Conservation (phyloP, 371 early-diverging fungal genomes). For the Pancytospora epiphaga region DNA sequence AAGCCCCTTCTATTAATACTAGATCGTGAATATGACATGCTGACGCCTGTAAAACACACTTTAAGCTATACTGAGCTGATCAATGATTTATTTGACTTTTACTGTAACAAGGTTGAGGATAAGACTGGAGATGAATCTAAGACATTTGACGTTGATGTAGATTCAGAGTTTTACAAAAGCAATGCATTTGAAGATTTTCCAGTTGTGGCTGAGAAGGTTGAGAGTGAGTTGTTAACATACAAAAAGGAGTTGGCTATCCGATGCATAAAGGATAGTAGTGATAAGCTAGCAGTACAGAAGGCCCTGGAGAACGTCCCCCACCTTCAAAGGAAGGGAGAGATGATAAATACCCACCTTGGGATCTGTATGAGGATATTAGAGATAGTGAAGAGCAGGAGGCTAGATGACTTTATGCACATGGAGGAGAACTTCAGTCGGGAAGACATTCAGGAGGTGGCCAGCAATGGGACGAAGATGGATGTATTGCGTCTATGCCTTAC, state of each 20-base stretch:
- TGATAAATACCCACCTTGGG: conserved; percentile 91
- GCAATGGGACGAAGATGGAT: conserved; percentile 48
- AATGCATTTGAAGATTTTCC: conserved; percentile 86
- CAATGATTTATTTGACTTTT: conserved; percentile 81
- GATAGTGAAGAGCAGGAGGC: conserved; percentile 76
- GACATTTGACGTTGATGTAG: conserved; percentile 74
- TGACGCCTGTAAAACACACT: conserved; percentile 80
- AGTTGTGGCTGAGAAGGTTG: conserved; percentile 71
- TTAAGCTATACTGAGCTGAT: conserved; percentile 92
- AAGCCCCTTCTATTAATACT: conserved; percentile 72
- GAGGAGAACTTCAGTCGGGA: conserved; percentile 68
- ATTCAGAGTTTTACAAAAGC: conserved; percentile 78
- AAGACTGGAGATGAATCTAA: conserved; percentile 62
- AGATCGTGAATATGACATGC: conserved; percentile 83
- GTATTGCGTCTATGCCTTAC: conserved; percentile 47
- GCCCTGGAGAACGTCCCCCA: conserved; percentile 84
- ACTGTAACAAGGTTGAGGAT: conserved; percentile 70
- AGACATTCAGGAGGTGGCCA: conserved; percentile 42
- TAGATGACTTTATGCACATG: conserved; percentile 81
- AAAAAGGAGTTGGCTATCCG: conserved; percentile 59
- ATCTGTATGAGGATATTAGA: conserved; percentile 80
- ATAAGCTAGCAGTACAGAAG: conserved; percentile 62
- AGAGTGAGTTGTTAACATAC: conserved; percentile 56
- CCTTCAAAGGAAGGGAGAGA: conserved; percentile 79
- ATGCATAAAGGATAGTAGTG: conserved; percentile 43